Conservation (phyloP, 208 protist genomes). For the Trypanosoma melophagium region DNA sequence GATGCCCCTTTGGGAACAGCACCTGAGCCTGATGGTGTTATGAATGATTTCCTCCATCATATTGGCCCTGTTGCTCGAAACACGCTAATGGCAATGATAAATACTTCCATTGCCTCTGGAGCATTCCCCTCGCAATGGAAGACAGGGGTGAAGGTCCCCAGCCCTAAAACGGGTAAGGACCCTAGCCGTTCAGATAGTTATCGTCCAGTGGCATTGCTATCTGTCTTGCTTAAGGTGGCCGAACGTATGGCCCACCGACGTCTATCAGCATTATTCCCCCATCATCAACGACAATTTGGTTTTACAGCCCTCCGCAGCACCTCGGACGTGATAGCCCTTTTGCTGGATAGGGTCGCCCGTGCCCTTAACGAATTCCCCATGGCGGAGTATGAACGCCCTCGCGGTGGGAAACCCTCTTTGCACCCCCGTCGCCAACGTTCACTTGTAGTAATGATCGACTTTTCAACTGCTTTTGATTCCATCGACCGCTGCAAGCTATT, state of each 20-base stretch:
- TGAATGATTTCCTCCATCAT: background rate
- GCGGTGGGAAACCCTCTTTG: background rate
- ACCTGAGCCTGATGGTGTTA: background rate
- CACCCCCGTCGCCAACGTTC: background rate
- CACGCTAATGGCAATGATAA: background rate
- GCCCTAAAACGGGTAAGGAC: background rate
- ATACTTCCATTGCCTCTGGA: background rate
- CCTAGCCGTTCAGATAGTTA: background rate
- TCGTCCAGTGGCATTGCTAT: slow-evolving; percentile 1
- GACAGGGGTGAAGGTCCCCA: background rate
- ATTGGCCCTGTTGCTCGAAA: background rate
- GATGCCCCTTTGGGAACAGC: background rate
- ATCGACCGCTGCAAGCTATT: background rate
- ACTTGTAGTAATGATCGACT: background rate
- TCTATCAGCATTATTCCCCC: background rate
- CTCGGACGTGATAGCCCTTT: background rate
- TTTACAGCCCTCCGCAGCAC: background rate
- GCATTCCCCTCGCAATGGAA: background rate
- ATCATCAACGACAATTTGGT: slow-evolving; percentile 1
- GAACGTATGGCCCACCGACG: background rate
- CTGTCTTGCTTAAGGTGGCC: background rate
- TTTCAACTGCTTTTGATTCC: background rate
- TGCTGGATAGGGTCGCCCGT: background rate
- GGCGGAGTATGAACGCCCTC: background rate
- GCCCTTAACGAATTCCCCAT: background rate